Evolutionary conservation across 2,329 filamentous ascomycete genomes (phyloP), one percentile per base, ranked within the genome.

Genomic region (Chaetomium globosum): DNA sequence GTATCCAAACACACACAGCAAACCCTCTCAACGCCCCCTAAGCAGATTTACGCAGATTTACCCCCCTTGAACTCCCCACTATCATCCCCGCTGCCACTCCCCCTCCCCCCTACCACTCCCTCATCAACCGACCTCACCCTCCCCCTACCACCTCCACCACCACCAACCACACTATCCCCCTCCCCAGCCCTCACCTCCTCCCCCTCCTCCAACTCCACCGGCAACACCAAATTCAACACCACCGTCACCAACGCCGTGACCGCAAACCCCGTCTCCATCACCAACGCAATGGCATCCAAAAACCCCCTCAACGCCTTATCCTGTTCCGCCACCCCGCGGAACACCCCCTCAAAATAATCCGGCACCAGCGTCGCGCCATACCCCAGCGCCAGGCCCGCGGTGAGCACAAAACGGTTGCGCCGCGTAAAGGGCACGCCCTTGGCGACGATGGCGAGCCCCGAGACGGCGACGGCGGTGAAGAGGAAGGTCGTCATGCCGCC

Each of bases 401-500:
- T 93, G 12, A 95, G 82, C 72, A 95, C 91, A 78, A 95, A 95
- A 28, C 92, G 84, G 72, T 90, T 93, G 59, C 92, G 87, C 46
- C 91, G 85, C n/a, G 85, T 92, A 74, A 94, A 93, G 0, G 86
- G 83, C 2, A 90, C 85, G 43, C 84, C 84, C 21, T 86, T 85
- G 3, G 85, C 82, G 68, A 95, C 87, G 71, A 95, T 93, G 57
- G 89, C 84, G 67, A 95, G 86, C 70, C 92, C 92, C 0, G 88
- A 90, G 1, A 92, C 88, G 1, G 90, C 87, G 6, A 95, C 91
- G 4, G 89, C 85, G 65, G 83, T 84, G 79, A 93, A 95, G 26
- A 95, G 82, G 76, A 95, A 95, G 0, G 90, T 92, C 0, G 91
- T 89, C 88, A 90, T 90, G 56, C 87, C 88, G 46, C 87, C 88